phyloP scores from a whole-genome alignment of 352 stramenopile species.

The Pythium angustatum region DNA sequence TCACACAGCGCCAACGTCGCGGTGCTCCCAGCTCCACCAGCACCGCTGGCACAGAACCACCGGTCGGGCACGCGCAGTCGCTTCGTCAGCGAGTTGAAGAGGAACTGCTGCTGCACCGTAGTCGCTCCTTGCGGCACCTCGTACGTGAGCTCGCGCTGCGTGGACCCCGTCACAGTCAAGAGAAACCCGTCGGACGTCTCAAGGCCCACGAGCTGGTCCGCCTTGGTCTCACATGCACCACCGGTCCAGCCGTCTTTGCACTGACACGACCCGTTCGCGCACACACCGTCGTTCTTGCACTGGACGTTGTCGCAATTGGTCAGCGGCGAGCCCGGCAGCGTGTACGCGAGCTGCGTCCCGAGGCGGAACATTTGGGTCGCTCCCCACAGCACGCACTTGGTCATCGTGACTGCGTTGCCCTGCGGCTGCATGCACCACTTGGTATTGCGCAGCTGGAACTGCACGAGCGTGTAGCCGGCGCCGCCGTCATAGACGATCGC shows the following conservation, averaged over 20 bases:
- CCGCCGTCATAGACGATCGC: neutral
- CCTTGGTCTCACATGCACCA: neutral
- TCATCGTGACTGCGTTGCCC: neutral
- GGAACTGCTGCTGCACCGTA: neutral
- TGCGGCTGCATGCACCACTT: neutral
- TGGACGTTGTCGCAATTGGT: neutral
- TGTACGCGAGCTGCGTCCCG: neutral
- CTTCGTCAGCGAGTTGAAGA: neutral
- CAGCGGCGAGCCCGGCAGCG: too few species aligned
- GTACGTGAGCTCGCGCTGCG: constrained; percentile 1
- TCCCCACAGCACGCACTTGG: neutral
- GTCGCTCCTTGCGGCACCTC: neutral
- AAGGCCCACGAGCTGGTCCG: neutral
- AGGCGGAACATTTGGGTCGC: neutral
- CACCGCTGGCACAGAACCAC: neutral
- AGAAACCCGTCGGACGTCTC: constrained; percentile 1
- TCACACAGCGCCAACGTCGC: neutral
- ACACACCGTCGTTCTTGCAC: constrained; percentile 3
- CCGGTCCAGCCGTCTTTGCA: neutral
- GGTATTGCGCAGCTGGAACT: constrained; percentile 2
- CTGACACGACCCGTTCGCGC: neutral
- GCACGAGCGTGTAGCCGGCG: neutral
- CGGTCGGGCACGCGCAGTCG: neutral
- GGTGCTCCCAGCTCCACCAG: neutral
- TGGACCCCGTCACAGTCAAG: neutral